A percentile compares a stretch with the other conserved stretches of the same genome.
Conservation (phyloP, 2,329 filamentous ascomycete genomes). For the Colletotrichum nymphaeae region DNA sequence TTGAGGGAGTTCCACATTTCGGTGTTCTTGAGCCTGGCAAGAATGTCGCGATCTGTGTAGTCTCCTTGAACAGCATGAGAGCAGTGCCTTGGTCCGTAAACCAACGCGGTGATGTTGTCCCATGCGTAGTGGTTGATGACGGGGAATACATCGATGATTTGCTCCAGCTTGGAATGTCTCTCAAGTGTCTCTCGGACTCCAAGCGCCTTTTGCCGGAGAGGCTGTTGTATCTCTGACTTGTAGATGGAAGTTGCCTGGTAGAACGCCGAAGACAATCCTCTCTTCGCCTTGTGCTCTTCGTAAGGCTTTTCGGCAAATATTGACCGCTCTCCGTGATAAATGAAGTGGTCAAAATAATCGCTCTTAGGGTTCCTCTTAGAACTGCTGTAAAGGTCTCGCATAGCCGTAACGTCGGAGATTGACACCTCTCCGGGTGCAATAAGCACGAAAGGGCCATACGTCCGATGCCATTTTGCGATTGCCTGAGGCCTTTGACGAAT, state of each 20-base stretch:
- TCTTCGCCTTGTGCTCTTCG: background rate
- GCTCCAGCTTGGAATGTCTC: background rate
- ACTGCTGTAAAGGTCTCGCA: background rate
- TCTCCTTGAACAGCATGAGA: background rate
- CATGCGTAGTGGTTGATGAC: background rate
- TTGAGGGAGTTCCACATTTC: background rate
- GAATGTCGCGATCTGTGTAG: background rate
- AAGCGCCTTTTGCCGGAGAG: background rate
- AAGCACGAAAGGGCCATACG: background rate
- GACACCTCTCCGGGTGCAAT: background rate
- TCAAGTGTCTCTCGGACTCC: background rate
- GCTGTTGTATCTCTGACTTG: background rate
- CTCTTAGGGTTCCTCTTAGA: background rate
- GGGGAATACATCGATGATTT: background rate
- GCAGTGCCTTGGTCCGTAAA: background rate
- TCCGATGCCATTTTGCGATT: background rate
- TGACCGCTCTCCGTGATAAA: background rate
- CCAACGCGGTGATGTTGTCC: background rate
- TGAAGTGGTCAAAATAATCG: background rate
- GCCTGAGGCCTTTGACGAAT: background rate
- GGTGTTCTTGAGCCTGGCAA: background rate
- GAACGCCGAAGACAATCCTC: background rate
- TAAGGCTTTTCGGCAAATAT: background rate
- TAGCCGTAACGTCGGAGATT: background rate
- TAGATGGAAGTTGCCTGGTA: background rate